Conservation (phyloP, 2,329 filamentous ascomycete genomes). For the Teratosphaeria destructans region DNA sequence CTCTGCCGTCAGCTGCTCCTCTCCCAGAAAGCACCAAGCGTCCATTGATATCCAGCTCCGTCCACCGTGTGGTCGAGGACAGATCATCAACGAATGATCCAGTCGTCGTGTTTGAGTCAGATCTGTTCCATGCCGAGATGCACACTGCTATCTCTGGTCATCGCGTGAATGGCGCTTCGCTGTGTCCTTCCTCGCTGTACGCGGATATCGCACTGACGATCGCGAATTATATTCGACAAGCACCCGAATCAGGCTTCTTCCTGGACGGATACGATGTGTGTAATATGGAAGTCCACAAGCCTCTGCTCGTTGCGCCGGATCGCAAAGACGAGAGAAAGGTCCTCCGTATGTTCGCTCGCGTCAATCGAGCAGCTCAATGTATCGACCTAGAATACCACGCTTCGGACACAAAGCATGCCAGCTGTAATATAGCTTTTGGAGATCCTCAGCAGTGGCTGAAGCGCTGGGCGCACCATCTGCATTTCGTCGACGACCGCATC, state of each 20-base stretch:
- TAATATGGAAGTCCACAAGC: background rate
- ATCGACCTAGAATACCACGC: background rate
- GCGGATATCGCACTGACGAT: slow-evolving; percentile 28
- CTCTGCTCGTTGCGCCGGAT: background rate
- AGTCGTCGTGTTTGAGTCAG: background rate
- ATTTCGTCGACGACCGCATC: background rate
- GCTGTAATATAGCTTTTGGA: background rate
- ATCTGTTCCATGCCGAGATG: background rate
- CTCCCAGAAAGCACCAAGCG: background rate
- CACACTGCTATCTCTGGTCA: slow-evolving; percentile 25
- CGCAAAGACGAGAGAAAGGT: background rate
- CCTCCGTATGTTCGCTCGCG: background rate
- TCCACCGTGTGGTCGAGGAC: background rate
- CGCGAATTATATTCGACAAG: slow-evolving; percentile 18
- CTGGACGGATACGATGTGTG: background rate
- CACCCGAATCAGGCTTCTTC: background rate
- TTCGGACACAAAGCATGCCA: background rate
- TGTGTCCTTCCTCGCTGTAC: slow-evolving; percentile 27
- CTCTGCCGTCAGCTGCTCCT: background rate
- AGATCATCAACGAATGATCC: background rate
- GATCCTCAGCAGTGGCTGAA: background rate
- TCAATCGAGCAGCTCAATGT: background rate
- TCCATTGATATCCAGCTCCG: background rate
- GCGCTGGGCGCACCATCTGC: background rate
- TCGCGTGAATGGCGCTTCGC: slow-evolving; percentile 31